Evolutionary conservation across 495 filamentous ascomycete species (phyloP).

Genomic region (Usnea hakonensis): DNA sequence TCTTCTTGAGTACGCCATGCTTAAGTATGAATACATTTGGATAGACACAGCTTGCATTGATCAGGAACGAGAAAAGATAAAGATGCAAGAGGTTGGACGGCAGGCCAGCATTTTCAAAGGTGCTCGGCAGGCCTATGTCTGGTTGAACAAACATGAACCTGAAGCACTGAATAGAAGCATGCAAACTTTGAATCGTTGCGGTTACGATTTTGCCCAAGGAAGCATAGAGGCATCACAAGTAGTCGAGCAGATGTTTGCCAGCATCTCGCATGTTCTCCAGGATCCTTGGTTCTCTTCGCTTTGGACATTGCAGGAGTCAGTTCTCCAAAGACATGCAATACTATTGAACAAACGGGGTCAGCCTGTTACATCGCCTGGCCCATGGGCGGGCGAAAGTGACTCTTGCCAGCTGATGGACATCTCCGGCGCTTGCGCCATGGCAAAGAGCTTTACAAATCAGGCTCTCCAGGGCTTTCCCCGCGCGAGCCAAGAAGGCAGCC

Average conservation of each 20-base stretch:
- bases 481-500: not conserved
- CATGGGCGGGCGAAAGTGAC: not conserved
- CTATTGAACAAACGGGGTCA: not conserved
- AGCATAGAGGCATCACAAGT: not conserved
- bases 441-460: not conserved
- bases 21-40: not conserved
- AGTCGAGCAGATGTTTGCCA: not conserved
- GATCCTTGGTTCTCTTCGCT: not conserved
- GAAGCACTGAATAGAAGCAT: not conserved
- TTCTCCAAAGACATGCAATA: not conserved
- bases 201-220: not conserved
- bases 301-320: not conserved
- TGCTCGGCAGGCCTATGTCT: constrained; percentile 1
- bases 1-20: not conserved
- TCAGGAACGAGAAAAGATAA: not conserved
- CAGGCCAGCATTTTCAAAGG: constrained; percentile 4
- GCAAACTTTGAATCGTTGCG: not conserved
- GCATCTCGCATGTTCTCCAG: not conserved
- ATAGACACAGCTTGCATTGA: not conserved
- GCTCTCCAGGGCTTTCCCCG: not conserved
- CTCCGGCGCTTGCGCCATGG: not conserved
- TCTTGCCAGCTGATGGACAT: not conserved
- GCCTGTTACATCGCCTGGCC: not conserved
- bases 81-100: not conserved
- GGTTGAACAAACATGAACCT: constrained; percentile 6